These are phyloP conservation scores for Cicer pinnatifidum DNA, from an alignment of 306 rosid genomes.

Conservation along the genomic window DNA sequence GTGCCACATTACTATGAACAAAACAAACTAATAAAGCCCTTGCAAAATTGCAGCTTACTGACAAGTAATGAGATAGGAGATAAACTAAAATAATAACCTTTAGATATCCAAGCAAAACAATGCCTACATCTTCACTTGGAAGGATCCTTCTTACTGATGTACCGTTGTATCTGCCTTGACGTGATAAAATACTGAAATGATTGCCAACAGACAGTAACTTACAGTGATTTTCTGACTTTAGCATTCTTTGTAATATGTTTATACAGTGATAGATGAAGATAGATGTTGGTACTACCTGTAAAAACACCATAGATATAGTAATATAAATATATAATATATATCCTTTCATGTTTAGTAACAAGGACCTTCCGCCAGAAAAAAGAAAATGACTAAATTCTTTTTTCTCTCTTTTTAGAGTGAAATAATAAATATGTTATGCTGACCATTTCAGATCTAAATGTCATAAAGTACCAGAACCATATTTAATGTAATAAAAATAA, in stretches of 20 bases:
- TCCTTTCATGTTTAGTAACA: conserved; percentile 29
- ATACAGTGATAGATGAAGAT: conserved; percentile 56
- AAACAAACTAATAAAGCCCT: conserved; percentile 23
- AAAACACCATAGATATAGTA: conserved; percentile 26
- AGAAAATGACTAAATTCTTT: background rate
- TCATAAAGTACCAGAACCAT: conserved; percentile 29
- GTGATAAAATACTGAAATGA: conserved; percentile 46
- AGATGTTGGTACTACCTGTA: conserved; percentile 70
- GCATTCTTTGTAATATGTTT: conserved; percentile 52
- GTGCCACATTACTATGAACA: conserved; percentile 8
- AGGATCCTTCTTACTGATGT: conserved; percentile 59
- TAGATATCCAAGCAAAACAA: conserved; percentile 71
- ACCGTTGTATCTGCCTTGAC: conserved; percentile 54
- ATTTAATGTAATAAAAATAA: conserved; percentile 1
- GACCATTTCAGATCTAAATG: conserved; percentile 30
- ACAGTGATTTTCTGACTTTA: conserved; percentile 45
- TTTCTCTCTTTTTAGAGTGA: background rate
- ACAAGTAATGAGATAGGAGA: conserved; percentile 35
- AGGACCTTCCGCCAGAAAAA: conserved; percentile 21
- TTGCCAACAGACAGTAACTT: conserved; percentile 48
- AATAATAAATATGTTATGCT: conserved; percentile 17
- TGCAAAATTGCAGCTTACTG: conserved; percentile 27
- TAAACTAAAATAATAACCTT: conserved; percentile 58
- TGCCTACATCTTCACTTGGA: conserved; percentile 67
- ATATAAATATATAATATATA: conserved; percentile 23